Evolutionary conservation across 2,329 filamentous ascomycete genomes (phyloP), one percentile per base, ranked within the genome.

Genomic region (Fusarium nanum): DNA sequence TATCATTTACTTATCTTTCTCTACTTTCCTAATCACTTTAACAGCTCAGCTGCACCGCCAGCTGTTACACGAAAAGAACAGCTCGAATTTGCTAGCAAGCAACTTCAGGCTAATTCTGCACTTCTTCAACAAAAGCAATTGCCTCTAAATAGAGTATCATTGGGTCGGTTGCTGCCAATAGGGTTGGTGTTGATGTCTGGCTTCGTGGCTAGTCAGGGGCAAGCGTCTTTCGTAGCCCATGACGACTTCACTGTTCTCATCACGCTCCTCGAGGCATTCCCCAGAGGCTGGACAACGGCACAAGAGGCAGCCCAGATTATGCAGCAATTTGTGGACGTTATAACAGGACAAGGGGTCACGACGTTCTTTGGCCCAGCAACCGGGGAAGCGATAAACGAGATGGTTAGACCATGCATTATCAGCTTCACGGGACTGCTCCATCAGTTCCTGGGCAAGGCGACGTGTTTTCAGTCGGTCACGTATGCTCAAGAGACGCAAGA

Each of bases 1-100:
- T 83, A 84, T 60, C 80, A 83, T 56, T 74, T 84, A n/a, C 77
- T 84, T 9, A 58, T 84, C 13, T 68, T 83, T 10, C 77, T 84
- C 10, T 82, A 84, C 71, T 83, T 80, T 46, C 83, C 80, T 0
- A 82, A 76, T 10, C 79, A 78, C 54, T 81, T 82, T 72, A 83
- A 81, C 72, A 76, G 78, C 14, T 75, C 74, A 9, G 72, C 76
- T 25, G 71, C 75, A 28, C 49, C 49, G 6, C 49, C 34, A 10
- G 67, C 75, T 20, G 74, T 80, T 5, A 75, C 77, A 8, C 70
- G 72, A 3, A 59, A 70, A 16, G 81, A 83, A 59, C 73, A 83
- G 22, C 73, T 82, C 9, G 76, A 76, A 18, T 79, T 82, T 60
- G 78, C 78, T 6, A 81, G 80, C 42, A 82, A 83, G 53, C 81